A percentile compares a stretch with the other conserved stretches of the same genome.
These are phyloP conservation scores for Cubamyces lactineus DNA, from an alignment of 768 basidiomycete genomes.

Conservation along the genomic window DNA sequence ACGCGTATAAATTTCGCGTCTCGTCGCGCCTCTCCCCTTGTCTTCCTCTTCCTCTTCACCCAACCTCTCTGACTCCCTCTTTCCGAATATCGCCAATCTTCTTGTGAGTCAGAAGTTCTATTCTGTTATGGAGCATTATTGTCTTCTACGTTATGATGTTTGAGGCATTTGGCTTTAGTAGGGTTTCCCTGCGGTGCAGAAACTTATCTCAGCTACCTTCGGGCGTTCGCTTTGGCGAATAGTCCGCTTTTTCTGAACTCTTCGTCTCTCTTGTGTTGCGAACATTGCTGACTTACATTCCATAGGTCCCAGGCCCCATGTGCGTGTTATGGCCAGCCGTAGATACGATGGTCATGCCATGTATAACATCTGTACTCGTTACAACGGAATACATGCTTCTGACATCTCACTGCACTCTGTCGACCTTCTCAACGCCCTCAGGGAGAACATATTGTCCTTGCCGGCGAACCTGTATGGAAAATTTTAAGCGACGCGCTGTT, in stretches of 20 bases:
- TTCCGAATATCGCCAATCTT: neutral
- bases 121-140: neutral
- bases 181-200: constrained; percentile 75
- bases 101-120: constrained; percentile 30
- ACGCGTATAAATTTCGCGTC: constrained; percentile 15
- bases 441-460: constrained; percentile 71
- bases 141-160: constrained; percentile 60
- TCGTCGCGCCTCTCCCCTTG: constrained; percentile 15
- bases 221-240: constrained; percentile 51
- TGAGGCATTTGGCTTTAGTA: constrained; percentile 96
- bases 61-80: neutral
- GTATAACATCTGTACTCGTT: too few species aligned
- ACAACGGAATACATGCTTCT: neutral
- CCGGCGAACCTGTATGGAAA: constrained; percentile 53
- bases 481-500: neutral
- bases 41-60: neutral
- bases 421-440: constrained; percentile 55
- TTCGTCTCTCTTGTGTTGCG: neutral
- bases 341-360: too few species aligned
- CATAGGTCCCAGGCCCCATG: neutral
- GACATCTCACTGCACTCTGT: constrained; percentile 16
- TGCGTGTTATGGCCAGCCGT: too few species aligned
- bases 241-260: constrained; percentile 52
- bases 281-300: neutral
- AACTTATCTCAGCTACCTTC: constrained; percentile 92